Conservation (phyloP, 2,329 filamentous ascomycete species). For the Claviceps cyperi region DNA sequence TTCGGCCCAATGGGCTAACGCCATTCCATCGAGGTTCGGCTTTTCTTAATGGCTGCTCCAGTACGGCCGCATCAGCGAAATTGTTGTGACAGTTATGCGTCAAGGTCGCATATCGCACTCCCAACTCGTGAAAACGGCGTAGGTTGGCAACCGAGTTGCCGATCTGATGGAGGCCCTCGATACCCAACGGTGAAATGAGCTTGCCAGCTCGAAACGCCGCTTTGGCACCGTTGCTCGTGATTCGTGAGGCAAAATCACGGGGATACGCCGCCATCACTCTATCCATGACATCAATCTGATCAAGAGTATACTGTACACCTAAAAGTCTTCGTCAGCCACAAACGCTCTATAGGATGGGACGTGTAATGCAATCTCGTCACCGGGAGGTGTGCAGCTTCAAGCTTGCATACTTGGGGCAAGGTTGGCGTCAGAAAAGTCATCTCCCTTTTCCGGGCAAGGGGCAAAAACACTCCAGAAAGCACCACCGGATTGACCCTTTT, state of each 20-base stretch:
- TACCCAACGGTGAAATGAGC: conserved; percentile 55
- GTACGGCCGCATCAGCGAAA: neutral
- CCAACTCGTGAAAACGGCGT: conserved; percentile 59
- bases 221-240: conserved; percentile 45
- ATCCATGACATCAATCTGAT: conserved; percentile 57
- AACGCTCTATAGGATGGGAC: neutral
- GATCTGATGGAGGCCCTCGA: conserved; percentile 88
- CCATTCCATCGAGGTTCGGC: conserved; percentile 47
- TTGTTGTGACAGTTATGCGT: conserved; percentile 52
- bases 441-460: conserved; percentile 57
- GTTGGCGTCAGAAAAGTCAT: conserved; percentile 58
- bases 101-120: conserved; percentile 75
- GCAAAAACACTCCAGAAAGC: conserved; percentile 90
- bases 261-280: conserved; percentile 52
- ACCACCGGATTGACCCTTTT: conserved; percentile 58
- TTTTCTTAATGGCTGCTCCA: conserved; percentile 29
- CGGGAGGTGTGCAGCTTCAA: neutral
- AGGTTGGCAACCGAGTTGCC: conserved; percentile 69
- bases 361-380: neutral
- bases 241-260: conserved; percentile 33
- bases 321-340: neutral
- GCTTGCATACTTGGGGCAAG: conserved; percentile 47
- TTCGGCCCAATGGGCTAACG: conserved; percentile 53
- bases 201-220: conserved; percentile 40
- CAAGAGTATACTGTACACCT: conserved; percentile 53